These are phyloP conservation scores for Aquilaria sinensis DNA, from an alignment of 345 rosid species.

Conservation along the genomic window DNA sequence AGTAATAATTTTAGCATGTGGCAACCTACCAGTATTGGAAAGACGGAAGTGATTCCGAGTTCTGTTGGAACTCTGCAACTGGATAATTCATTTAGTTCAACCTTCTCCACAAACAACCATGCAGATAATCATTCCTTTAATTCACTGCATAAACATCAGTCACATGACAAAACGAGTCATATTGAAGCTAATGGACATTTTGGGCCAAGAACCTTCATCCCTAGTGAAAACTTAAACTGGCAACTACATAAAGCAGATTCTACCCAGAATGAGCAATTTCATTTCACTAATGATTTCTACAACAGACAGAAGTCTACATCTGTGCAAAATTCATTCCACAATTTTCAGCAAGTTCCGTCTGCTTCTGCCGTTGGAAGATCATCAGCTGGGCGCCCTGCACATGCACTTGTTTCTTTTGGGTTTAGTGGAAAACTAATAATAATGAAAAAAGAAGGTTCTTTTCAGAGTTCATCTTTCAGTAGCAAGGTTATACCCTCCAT, in stretches of 20 bases:
- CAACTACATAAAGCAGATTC: conserved; percentile 40
- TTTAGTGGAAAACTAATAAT: conserved; percentile 93
- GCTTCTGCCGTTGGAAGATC: conserved; percentile 56
- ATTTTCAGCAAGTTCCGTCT: conserved; percentile 51
- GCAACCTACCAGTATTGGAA: conserved; percentile 43
- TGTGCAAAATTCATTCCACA: conserved; percentile 49
- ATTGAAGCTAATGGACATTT: conserved; percentile 45
- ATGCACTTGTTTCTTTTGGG: conserved; percentile 85
- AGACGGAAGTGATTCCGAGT: conserved; percentile 24
- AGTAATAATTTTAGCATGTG: conserved; percentile 33
- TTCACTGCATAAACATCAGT: conserved; percentile 26
- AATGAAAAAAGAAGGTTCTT: conserved; percentile 51
- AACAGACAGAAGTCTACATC: conserved; percentile 36
- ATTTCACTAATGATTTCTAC: conserved; percentile 45
- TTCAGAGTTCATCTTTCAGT: conserved; percentile 49
- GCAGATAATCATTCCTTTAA: conserved; percentile 27
- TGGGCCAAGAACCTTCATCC: conserved; percentile 39
- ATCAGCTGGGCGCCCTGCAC: conserved; percentile 93
- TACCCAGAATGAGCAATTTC: conserved; percentile 41
- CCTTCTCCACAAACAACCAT: conserved; percentile 32
- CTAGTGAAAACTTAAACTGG: conserved; percentile 32
- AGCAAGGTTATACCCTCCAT: conserved; percentile 57
- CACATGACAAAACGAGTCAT: conserved; percentile 28
- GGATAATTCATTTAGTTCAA: conserved; percentile 35
- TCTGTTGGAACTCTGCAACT: conserved; percentile 43